These are phyloP conservation scores for Linum tenue DNA, from an alignment of 345 rosid species.

Conservation along the genomic window DNA sequence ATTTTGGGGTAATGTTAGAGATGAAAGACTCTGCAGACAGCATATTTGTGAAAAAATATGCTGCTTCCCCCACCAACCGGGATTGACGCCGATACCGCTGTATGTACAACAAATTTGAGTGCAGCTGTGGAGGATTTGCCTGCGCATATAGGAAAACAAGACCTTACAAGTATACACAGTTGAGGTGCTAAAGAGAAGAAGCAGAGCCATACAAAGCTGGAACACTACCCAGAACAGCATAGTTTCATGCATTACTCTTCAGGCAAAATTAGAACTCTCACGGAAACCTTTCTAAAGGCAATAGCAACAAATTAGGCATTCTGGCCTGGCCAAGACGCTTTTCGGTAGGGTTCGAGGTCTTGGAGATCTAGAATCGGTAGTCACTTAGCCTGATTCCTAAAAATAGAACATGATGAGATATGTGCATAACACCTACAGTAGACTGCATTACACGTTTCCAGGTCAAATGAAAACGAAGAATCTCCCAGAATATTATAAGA, in stretches of 20 bases:
- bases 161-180: background rate
- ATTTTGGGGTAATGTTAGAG: slow-evolving; percentile 65
- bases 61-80: slow-evolving; percentile 67
- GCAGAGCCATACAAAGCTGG: background rate
- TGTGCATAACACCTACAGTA: too few species aligned
- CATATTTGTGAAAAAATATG: slow-evolving; percentile 77
- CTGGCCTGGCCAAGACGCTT: too few species aligned
- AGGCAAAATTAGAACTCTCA: too few species aligned
- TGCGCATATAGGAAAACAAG: slow-evolving; percentile 20
- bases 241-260: background rate
- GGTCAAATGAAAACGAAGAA: too few species aligned
- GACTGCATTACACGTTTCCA: too few species aligned
- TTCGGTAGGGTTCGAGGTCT: too few species aligned
- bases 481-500: too few species aligned
- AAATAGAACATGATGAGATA: too few species aligned
- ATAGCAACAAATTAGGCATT: too few species aligned
- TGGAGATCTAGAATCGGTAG: too few species aligned
- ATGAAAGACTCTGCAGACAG: slow-evolving; percentile 81
- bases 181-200: background rate
- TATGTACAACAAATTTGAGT: slow-evolving; percentile 67
- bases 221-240: background rate
- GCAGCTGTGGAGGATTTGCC: slow-evolving; percentile 95
- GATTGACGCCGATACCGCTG: slow-evolving; percentile 72
- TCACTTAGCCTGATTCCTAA: too few species aligned
- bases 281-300: too few species aligned